phyloP scores from a whole-genome alignment of 208 protist genomes.

The Wallacemonas sp. region DNA sequence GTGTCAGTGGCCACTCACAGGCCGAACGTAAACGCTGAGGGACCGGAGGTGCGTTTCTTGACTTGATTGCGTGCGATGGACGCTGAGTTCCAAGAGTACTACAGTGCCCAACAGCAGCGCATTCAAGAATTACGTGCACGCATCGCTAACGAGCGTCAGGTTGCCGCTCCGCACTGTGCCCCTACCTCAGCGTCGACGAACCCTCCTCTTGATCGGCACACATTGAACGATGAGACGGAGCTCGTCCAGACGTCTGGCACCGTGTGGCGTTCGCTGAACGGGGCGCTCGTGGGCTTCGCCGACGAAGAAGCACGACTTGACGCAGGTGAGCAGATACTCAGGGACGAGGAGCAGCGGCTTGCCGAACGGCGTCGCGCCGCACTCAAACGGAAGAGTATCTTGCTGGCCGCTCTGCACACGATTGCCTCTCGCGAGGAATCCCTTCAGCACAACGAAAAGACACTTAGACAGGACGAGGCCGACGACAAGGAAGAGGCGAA shows the following conservation, averaged over 20 bases:
- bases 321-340: slow-evolving; percentile 7
- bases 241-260: neutral
- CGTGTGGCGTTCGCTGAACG: slow-evolving; percentile 2
- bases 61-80: too few relatives aligned
- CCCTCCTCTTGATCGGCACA: too few relatives aligned
- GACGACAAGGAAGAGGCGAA: neutral
- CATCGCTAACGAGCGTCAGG: neutral
- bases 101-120: neutral
- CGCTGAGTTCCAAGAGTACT: neutral
- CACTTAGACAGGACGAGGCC: slow-evolving; percentile 4
- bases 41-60: too few relatives aligned
- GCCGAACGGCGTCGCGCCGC: slow-evolving; percentile 8
- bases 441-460: slow-evolving; percentile 6
- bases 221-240: too few relatives aligned
- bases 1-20: too few relatives aligned
- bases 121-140: neutral
- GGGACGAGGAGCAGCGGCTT: slow-evolving; percentile 1
- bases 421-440: slow-evolving; percentile 21
- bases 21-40: too few relatives aligned
- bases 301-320: slow-evolving; percentile 13
- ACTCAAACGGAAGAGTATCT: slow-evolving; percentile 6
- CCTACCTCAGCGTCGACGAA: too few relatives aligned
- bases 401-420: slow-evolving; percentile 17
- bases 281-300: neutral
- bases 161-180: neutral